Conservation (phyloP, 2,329 filamentous ascomycete species). For the Elsinoe arachidis region DNA sequence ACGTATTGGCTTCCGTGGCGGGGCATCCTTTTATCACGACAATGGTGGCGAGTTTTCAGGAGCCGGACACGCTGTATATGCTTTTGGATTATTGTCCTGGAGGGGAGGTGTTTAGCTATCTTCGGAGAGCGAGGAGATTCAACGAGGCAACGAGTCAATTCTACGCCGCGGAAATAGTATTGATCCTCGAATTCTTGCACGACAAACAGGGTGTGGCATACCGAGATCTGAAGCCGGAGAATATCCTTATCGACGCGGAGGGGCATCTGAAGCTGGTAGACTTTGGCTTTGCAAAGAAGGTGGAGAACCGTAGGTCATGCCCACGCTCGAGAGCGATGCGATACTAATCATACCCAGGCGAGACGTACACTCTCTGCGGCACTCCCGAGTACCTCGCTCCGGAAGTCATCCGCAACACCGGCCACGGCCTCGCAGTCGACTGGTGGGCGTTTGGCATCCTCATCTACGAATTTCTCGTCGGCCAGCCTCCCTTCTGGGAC, state of each 20-base stretch:
- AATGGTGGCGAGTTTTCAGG: conserved; percentile 69
- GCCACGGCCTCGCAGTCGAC: conserved; percentile 64
- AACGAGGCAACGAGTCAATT: conserved; percentile 70
- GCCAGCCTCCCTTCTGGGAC: conserved; percentile 81
- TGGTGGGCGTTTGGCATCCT: conserved; percentile 84
- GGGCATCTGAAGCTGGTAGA: conserved; percentile 78
- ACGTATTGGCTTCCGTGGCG: conserved; percentile 66
- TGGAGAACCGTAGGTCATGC: conserved; percentile 48
- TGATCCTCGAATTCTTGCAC: conserved; percentile 73
- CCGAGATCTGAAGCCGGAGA: conserved; percentile 74
- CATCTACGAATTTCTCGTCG: conserved; percentile 76
- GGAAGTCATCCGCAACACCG: conserved; percentile 77
- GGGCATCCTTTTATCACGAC: conserved; percentile 78
- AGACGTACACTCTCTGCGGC: conserved; percentile 76
- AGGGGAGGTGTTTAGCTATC: conserved; percentile 76
- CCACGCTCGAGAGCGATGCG: background rate
- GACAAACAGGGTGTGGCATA: conserved; percentile 74
- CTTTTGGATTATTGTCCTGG: conserved; percentile 76
- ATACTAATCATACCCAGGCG: conserved; percentile 34
- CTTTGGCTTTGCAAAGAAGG: conserved; percentile 76
- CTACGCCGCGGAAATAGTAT: conserved; percentile 75
- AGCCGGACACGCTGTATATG: conserved; percentile 71
- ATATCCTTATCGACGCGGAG: conserved; percentile 66
- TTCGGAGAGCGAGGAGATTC: conserved; percentile 68
- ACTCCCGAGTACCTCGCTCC: conserved; percentile 78